Evolutionary conservation across 2,329 filamentous ascomycete genomes (phyloP).

Genomic region (Neofusicoccum parvum): DNA sequence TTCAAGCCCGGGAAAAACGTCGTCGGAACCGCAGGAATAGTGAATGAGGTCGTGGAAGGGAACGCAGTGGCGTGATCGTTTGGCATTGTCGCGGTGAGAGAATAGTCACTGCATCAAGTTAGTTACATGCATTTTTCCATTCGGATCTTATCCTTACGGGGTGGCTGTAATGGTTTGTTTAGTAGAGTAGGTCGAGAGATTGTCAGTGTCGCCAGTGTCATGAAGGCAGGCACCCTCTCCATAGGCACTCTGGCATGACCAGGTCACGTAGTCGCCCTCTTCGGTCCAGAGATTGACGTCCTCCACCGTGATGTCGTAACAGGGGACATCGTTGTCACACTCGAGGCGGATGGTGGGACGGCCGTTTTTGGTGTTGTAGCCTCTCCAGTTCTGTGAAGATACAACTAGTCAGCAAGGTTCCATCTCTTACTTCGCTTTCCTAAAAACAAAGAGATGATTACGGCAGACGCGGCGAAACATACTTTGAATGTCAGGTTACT

Average conservation of each 20-base stretch:
- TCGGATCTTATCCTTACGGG: not conserved
- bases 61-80: constrained; percentile 3
- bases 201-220: not conserved
- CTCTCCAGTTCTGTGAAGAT: not conserved
- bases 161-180: not conserved
- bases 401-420: not conserved
- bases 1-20: not conserved
- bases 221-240: not conserved
- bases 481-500: constrained; percentile 9
- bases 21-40: not conserved
- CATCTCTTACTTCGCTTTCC: not conserved
- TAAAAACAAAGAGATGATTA: no score
- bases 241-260: constrained; percentile 1
- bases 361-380: not conserved
- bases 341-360: not conserved
- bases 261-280: not conserved
- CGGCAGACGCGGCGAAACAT: not conserved
- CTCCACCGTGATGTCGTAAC: not conserved
- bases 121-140: not conserved
- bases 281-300: not conserved
- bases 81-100: not conserved
- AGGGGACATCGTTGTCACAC: not conserved
- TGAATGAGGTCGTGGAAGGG: not conserved
- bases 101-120: not conserved
- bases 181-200: not conserved